Evolutionary conservation across 176 grass and related monocot species (phyloP), one percentile per base, ranked within the genome.

Genomic region (Avena sativa): DNA sequence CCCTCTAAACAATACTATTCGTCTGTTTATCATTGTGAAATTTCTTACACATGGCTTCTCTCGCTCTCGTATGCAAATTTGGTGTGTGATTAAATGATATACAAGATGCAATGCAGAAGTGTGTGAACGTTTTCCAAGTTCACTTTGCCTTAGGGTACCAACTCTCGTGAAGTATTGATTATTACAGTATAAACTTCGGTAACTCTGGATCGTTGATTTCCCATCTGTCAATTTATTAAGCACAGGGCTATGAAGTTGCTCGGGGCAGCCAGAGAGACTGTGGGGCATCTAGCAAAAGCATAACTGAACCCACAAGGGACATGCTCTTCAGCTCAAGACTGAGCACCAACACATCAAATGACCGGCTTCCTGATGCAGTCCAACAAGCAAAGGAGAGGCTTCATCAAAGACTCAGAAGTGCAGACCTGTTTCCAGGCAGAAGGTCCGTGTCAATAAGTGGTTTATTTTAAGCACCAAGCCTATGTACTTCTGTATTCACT

Each of bases 341-440:
- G 63, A 58, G 58, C 51, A 52, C 30, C 20, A 50, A 58, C 71
- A 55, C 71, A 86, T 71, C 32, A 17, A 58, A 81, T 44, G 83
- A 86, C 66, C 79, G 69, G 73, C 90, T 91, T 79, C 86, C 86
- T 49, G 82, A 85, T 36, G 64, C 68, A 9, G 82, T 89, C 44
- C 79, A 17, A 26, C 82, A 79, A 44, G 90, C 86, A 49, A 88
- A 79, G 61, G 84, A 92, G 81, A 86, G 90, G 49, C 78, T 92
- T 92, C 47, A 81, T 47, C 49, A 57, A n/a, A 86, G 82, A 59
- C 82, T 92, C 9, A 32, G 58, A 75, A 86, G 86, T 26, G 47
- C 82, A 52, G 81, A 88, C 58, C 16, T 86, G 25, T 81, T 62
- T 34, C 43, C 16, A 0, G 83, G 83, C 43, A 74, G 72, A 79